A percentile compares a stretch with the other conserved stretches of the same genome.
phyloP scores from a whole-genome alignment of 257 asterid genomes.

The Ilex aquifolium region DNA sequence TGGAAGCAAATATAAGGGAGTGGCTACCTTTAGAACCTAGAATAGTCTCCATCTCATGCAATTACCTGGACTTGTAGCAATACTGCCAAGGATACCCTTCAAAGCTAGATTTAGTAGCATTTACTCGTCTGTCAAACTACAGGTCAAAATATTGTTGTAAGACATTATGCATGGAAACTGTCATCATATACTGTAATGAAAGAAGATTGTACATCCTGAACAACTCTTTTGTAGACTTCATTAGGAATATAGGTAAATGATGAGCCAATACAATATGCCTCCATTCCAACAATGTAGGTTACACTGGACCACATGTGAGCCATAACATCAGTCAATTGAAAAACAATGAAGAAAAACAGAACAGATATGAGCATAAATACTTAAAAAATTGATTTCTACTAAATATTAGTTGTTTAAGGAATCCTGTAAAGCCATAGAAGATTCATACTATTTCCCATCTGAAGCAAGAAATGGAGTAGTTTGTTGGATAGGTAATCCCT shows the following conservation, averaged over 20 bases:
- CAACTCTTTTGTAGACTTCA: slow-evolving; percentile 39
- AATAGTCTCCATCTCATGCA: slow-evolving; percentile 8
- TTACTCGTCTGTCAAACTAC: slow-evolving; percentile 54
- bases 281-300: slow-evolving; percentile 54
- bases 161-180: background rate
- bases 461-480: slow-evolving; percentile 50
- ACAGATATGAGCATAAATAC: too few relatives aligned
- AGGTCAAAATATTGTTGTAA: background rate
- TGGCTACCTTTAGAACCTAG: background rate
- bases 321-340: slow-evolving; percentile 6
- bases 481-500: slow-evolving; percentile 55
- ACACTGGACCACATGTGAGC: slow-evolving; percentile 12
- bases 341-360: background rate
- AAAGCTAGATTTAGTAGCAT: slow-evolving; percentile 31
- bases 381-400: too few relatives aligned
- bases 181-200: background rate
- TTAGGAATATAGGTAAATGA: slow-evolving; percentile 67
- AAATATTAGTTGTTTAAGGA: too few relatives aligned
- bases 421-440: background rate
- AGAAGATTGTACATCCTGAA: slow-evolving; percentile 42
- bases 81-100: slow-evolving; percentile 34
- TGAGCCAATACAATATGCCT: slow-evolving; percentile 58
- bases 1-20: background rate
- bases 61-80: slow-evolving; percentile 66
- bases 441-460: slow-evolving; percentile 39